These are phyloP conservation scores for Rhodamnia argentea DNA, from an alignment of 345 rosid species.

Conservation along the genomic window DNA sequence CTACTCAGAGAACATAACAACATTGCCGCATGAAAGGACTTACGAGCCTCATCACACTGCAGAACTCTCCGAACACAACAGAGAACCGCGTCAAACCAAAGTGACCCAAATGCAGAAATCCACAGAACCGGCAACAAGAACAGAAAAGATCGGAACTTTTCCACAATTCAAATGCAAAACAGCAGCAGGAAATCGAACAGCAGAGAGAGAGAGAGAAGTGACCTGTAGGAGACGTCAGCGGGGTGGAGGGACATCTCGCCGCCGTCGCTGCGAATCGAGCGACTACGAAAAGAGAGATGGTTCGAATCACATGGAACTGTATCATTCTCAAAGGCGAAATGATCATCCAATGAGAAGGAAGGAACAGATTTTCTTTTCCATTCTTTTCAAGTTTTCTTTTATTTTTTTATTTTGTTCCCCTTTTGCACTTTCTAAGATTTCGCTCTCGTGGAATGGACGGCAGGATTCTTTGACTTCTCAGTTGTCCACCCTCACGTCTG, in stretches of 20 bases:
- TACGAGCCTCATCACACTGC: not conserved
- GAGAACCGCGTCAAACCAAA: not conserved
- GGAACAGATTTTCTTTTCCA: not conserved
- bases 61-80: not conserved
- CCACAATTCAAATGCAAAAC: not conserved
- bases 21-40: not conserved
- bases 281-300: not conserved
- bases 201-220: not conserved
- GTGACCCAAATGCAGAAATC: not conserved
- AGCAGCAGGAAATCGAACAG: not conserved
- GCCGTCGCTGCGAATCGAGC: not conserved
- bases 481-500: not conserved
- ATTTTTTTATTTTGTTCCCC: not conserved
- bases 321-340: not conserved
- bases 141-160: not conserved
- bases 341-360: not conserved
- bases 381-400: not conserved
- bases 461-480: not conserved
- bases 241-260: conserved; percentile 12
- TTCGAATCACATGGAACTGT: not conserved
- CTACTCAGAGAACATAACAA: not conserved
- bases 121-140: not conserved
- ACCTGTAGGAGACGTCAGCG: conserved; percentile 46
- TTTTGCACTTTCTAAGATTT: not conserved
- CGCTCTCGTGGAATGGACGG: not conserved